phyloP scores from a whole-genome alignment of 1,284 basidiomycete species.

The Boletus sp. region DNA sequence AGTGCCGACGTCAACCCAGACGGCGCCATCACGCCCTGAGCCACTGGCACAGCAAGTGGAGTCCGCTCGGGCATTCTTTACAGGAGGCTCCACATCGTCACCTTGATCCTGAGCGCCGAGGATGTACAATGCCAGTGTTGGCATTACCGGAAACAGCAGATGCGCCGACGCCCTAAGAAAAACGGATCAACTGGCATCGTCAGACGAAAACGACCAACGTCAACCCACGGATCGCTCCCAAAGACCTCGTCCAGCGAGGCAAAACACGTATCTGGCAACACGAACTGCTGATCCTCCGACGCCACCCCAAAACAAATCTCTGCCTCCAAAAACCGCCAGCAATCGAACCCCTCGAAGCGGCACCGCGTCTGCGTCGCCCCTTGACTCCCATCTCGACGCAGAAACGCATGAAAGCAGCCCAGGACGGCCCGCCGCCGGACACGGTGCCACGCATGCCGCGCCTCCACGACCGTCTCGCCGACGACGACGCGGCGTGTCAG shows the following conservation, averaged over 20 bases:
- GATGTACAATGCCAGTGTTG: conserved; percentile 49
- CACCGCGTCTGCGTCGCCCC: conserved; percentile 1
- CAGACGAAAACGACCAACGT: background rate
- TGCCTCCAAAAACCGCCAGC: conserved; percentile 30
- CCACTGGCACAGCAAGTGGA: background rate
- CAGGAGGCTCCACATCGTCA: conserved; percentile 6
- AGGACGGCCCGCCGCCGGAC: conserved; percentile 31
- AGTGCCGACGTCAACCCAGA: conserved; percentile 42
- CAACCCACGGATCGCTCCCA: conserved; percentile 26
- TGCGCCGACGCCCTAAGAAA: conserved; percentile 39
- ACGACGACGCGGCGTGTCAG: conserved; percentile 19
- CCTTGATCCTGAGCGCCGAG: conserved; percentile 30
- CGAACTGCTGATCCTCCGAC: conserved; percentile 35
- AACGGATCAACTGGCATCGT: background rate
- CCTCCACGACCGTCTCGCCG: conserved; percentile 21
- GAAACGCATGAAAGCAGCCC: conserved; percentile 28
- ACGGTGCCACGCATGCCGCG: conserved; percentile 26
- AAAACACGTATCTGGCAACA: conserved; percentile 36
- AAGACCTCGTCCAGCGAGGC: conserved; percentile 35
- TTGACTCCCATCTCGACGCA: conserved; percentile 11
- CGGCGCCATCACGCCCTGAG: conserved; percentile 2
- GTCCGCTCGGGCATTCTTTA: background rate
- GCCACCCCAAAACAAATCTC: conserved; percentile 36
- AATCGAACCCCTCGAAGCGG: conserved; percentile 26
- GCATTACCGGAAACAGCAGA: conserved; percentile 51